These are phyloP conservation scores for Halophytophthora batemanensis DNA, from an alignment of 352 stramenopile species.

Conservation along the genomic window DNA sequence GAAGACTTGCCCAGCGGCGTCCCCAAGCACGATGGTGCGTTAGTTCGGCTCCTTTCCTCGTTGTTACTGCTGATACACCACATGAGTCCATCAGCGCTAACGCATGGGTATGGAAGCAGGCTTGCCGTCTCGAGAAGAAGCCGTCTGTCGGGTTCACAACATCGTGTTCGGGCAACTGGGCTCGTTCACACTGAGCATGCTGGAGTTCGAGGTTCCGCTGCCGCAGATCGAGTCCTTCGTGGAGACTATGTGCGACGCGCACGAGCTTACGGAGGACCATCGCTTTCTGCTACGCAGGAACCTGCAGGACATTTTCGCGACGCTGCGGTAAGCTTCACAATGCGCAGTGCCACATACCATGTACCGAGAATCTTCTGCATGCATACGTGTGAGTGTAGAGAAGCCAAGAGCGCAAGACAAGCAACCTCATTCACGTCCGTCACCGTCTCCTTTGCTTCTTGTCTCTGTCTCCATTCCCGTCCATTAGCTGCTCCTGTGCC, in stretches of 20 bases:
- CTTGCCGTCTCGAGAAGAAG: slow-evolving; percentile 69
- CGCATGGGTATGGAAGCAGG: slow-evolving; percentile 13
- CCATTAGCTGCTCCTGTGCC: slow-evolving; percentile 2
- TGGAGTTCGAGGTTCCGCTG: slow-evolving; percentile 81
- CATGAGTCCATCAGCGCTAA: background rate
- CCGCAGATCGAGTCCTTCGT: slow-evolving; percentile 82
- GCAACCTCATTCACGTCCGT: background rate
- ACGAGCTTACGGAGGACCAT: slow-evolving; percentile 85
- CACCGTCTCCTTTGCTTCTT: background rate
- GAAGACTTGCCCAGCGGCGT: slow-evolving; percentile 67
- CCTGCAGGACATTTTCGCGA: slow-evolving; percentile 68
- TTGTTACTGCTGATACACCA: background rate
- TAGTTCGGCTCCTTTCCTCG: background rate
- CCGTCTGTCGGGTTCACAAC: slow-evolving; percentile 81
- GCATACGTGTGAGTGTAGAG: too few species aligned
- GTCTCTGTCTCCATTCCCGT: slow-evolving; percentile 7
- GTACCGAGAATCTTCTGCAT: too few species aligned
- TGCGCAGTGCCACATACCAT: too few species aligned
- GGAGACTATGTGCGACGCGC: slow-evolving; percentile 85
- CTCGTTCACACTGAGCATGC: slow-evolving; percentile 86
- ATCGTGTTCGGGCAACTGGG: slow-evolving; percentile 86
- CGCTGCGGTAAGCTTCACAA: slow-evolving; percentile 9
- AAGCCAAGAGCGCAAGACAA: too few species aligned
- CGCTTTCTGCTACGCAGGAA: slow-evolving; percentile 80
- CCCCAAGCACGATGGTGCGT: slow-evolving; percentile 45